phyloP scores from a whole-genome alignment of 148 eudicot genomes.

The Linanthus parryae region DNA sequence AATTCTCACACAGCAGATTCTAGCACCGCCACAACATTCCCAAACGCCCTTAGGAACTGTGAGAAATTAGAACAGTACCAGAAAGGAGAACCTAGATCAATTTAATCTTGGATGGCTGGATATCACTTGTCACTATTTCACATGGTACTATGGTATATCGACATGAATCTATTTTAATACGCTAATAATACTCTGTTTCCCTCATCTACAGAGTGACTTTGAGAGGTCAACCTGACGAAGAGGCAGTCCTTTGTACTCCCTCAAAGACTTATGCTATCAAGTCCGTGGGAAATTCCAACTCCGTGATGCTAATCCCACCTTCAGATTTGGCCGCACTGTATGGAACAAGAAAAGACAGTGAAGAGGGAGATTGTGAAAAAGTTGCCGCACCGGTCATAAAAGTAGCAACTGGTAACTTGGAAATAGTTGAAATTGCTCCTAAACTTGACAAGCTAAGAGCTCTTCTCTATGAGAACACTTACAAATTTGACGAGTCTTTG shows the following conservation, averaged over 20 bases:
- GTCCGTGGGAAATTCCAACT: constrained; percentile 88
- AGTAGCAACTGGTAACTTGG: constrained; percentile 75
- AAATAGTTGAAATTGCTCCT: constrained; percentile 82
- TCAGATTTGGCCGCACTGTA: constrained; percentile 20
- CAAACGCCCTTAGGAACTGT: too few relatives aligned
- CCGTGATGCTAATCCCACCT: constrained; percentile 80
- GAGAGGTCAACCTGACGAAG: constrained; percentile 86
- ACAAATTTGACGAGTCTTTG: constrained; percentile 39
- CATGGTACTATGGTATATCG: too few relatives aligned
- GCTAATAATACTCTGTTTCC: too few relatives aligned
- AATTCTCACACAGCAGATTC: too few relatives aligned
- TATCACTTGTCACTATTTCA: too few relatives aligned
- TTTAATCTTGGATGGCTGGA: too few relatives aligned
- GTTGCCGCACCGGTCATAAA: constrained; percentile 52
- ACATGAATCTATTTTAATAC: too few relatives aligned
- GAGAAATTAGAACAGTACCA: too few relatives aligned
- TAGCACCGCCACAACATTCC: too few relatives aligned
- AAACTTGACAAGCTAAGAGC: constrained; percentile 70
- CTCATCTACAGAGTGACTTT: constrained; percentile 48
- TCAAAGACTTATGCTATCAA: constrained; percentile 82
- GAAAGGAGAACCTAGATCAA: too few relatives aligned
- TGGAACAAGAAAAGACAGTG: constrained; percentile 25
- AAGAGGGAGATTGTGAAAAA: constrained; percentile 22
- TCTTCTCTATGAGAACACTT: constrained; percentile 59
- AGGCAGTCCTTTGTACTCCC: constrained; percentile 78